A percentile compares a stretch with the other conserved stretches of the same genome.
Evolutionary conservation across 371 early-diverging fungal genomes (phyloP).

Genomic region (Apophysomyces ossiformis): DNA sequence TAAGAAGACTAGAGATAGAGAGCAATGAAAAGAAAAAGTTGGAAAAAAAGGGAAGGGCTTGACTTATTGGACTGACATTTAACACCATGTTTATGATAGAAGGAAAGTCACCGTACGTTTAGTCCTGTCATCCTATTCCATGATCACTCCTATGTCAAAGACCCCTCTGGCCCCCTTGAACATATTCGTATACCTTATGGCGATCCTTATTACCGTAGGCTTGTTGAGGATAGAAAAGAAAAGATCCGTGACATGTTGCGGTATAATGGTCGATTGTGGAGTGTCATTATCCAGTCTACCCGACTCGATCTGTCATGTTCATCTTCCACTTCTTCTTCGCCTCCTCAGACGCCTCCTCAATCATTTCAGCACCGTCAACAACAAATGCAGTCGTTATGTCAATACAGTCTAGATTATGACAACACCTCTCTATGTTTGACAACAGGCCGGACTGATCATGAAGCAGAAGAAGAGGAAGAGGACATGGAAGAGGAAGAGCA

Average conservation of each 20-base stretch:
- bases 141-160: conserved; percentile 15
- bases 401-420: conserved; percentile 11
- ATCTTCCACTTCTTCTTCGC: conserved; percentile 3
- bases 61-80: background rate
- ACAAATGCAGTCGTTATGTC: conserved; percentile 10
- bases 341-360: conserved; percentile 11
- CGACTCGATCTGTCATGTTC: conserved; percentile 8
- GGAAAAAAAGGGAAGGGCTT: background rate
- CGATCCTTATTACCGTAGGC: conserved; percentile 2
- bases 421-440: background rate
- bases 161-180: conserved; percentile 9
- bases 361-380: conserved; percentile 10
- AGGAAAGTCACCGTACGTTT: conserved; percentile 19
- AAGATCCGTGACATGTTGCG: conserved; percentile 25
- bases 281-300: background rate
- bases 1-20: conserved; percentile 6
- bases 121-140: conserved; percentile 31
- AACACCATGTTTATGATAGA: background rate
- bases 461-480: conserved; percentile 8
- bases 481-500: background rate
- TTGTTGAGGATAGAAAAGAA: conserved; percentile 16
- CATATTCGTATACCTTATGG: conserved; percentile 10
- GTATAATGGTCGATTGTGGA: conserved; percentile 22
- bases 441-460: background rate
- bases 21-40: conserved; percentile 4